Base-by-base conservation (phyloP, 2,329 filamentous ascomycete species). In the Xylariomycetidae sp. region DNA sequence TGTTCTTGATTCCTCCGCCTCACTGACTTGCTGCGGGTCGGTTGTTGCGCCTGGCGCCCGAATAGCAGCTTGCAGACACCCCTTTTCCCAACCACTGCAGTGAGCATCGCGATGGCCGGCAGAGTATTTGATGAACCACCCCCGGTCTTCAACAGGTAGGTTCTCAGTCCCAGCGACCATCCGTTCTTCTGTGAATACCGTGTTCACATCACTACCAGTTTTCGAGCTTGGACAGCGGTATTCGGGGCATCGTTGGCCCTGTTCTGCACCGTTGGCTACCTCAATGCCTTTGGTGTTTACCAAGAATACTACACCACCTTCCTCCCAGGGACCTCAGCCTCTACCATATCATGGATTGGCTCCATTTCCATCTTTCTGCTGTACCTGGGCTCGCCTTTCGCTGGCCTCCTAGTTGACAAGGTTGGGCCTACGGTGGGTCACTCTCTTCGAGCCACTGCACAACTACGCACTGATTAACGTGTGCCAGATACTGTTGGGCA, bases 231-330 rank as follows among this genome's bases (percentile, higher is more conserved):
- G 45, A 31, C 47, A 6, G 45, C 46, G 5, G 43, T 49, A 9
- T 29, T 31, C 3, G 47, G 47, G 3, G 45, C 43, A 19, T 42
- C 30, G 6, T 17, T 48, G 8, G 38, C 40, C 3, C 36, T 54
- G 6, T 57, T 54, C 19, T 54, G 46, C 40, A 51, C 48, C 4
- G 49, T 58, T 9, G 57, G 57, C 12, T 56, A 50, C 34, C 30
- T 57, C 25, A 60, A 60, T 24, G 51, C 53, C 14, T 60, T 58
- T 28, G 56, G 58, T 4, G 48, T 57, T 3, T 59, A 57, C 34
- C 50, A 59, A 37, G 38, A 51, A 38, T 57, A 59, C 38, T 59
- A 58, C 31, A 32, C 31, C 13, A 31, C 38, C 2, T 34, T 40
- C 9, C 42, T 58, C 3, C 30, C 37, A 1, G 19, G 38, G 8